phyloP scores from a whole-genome alignment of 129 eudicot species.

The Erigeron canadensis region DNA sequence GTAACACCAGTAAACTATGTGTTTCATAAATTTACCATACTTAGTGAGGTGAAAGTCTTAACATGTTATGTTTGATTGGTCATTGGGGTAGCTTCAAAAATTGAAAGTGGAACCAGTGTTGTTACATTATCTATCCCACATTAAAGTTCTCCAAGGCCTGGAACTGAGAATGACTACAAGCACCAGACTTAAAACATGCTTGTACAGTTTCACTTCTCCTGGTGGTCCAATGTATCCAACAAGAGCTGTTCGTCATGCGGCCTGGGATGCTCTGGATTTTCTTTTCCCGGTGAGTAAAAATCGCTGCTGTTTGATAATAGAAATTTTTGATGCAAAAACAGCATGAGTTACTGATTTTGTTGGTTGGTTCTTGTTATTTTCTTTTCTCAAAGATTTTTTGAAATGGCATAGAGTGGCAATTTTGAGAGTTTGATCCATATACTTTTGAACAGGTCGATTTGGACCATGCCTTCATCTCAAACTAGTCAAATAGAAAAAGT shows the following conservation, averaged over 20 bases:
- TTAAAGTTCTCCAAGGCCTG: slow-evolving; percentile 79
- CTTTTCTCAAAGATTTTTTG: not conserved
- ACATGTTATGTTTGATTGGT: not conserved
- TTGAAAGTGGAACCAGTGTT: slow-evolving; percentile 95
- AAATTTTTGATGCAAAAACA: not conserved
- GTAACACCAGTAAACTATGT: slow-evolving; percentile 31
- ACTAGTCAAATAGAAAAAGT: no score
- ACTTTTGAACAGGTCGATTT: no score
- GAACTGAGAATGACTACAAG: slow-evolving; percentile 83
- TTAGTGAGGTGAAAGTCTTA: not conserved
- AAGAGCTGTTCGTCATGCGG: slow-evolving; percentile 97
- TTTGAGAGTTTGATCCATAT: no score
- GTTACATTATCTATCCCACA: slow-evolving; percentile 73
- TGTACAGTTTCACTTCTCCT: slow-evolving; percentile 97
- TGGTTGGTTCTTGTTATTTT: not conserved
- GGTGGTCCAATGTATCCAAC: slow-evolving; percentile 99
- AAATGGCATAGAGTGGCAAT: no score
- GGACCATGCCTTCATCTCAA: no score
- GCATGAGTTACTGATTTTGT: not conserved
- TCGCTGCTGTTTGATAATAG: not conserved
- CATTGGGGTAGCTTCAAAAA: slow-evolving; percentile 63
- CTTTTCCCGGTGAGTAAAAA: slow-evolving; percentile 79
- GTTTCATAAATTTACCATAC: not conserved
- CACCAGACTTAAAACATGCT: slow-evolving; percentile 82
- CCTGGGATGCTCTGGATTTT: slow-evolving; percentile 91